Evolutionary conservation across 768 basidiomycete genomes (phyloP).

Genomic region (Coprinopsis cinerea): DNA sequence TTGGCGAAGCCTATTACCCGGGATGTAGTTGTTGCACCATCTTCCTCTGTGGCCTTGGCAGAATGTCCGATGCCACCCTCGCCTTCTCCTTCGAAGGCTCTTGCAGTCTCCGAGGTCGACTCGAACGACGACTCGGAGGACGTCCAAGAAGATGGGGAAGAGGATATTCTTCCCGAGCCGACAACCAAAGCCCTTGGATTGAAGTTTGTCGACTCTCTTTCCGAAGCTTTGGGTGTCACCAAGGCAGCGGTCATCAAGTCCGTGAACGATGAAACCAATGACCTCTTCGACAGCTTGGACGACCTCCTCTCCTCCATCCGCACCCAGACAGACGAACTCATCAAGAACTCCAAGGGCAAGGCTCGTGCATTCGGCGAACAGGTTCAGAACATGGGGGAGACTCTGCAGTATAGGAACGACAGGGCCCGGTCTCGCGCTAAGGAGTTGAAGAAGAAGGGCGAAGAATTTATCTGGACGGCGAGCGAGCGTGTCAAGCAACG

Average conservation of each 20-base stretch:
- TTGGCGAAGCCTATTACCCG: conserved; percentile 1
- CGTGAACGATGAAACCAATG: conserved; percentile 48
- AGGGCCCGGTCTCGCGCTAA: conserved; percentile 48
- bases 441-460: conserved; percentile 45
- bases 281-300: conserved; percentile 55
- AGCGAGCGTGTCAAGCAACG: conserved; percentile 35
- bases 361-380: conserved; percentile 39
- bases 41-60: not conserved
- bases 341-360: conserved; percentile 45
- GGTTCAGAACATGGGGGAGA: conserved; percentile 36
- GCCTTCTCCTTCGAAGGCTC: not conserved
- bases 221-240: conserved; percentile 42
- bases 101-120: conserved; percentile 1
- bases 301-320: conserved; percentile 46
- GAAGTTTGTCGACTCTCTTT: conserved; percentile 39
- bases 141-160: conserved; percentile 6
- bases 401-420: conserved; percentile 42
- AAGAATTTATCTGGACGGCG: conserved; percentile 38
- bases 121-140: conserved; percentile 9
- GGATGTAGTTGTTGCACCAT: not conserved
- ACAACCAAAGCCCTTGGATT: conserved; percentile 31
- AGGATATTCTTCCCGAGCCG: conserved; percentile 12
- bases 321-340: conserved; percentile 39
- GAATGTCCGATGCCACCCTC: conserved; percentile 4
- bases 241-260: conserved; percentile 36